Conservation (phyloP, 1,284 basidiomycete genomes). For the Cryptococcus sp. region DNA sequence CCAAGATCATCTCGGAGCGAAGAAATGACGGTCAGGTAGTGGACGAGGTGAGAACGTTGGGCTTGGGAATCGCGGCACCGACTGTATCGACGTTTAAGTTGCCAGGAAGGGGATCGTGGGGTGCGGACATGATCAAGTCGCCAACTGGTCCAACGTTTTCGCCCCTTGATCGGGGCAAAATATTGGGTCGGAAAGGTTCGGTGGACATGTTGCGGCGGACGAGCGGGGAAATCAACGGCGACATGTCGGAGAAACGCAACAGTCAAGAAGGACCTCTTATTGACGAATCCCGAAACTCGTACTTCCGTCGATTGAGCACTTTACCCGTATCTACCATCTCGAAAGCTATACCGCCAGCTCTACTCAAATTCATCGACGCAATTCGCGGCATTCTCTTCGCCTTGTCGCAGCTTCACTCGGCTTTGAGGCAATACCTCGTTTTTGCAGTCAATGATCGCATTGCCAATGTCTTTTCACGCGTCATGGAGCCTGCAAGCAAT, state of each 20-base stretch:
- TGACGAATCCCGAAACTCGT: slow-evolving; percentile 82
- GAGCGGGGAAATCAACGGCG: slow-evolving; percentile 13
- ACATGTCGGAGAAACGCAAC: slow-evolving; percentile 18
- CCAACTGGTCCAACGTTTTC: slow-evolving; percentile 10
- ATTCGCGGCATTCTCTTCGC: slow-evolving; percentile 91
- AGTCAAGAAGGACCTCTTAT: slow-evolving; percentile 49
- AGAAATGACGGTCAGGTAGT: slow-evolving; percentile 26
- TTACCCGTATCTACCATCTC: slow-evolving; percentile 68
- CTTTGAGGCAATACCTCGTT: slow-evolving; percentile 83
- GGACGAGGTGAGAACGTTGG: slow-evolving; percentile 32
- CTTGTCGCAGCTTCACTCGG: slow-evolving; percentile 86
- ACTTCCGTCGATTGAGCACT: slow-evolving; percentile 82
- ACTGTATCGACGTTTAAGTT: slow-evolving; percentile 19
- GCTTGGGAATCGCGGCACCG: slow-evolving; percentile 33
- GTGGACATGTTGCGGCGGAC: slow-evolving; percentile 29
- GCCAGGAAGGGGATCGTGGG: slow-evolving; percentile 10
- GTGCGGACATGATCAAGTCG: slow-evolving; percentile 18
- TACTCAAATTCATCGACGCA: slow-evolving; percentile 78
- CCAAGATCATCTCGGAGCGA: slow-evolving; percentile 55
- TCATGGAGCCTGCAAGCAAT: slow-evolving; percentile 78
- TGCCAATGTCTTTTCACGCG: slow-evolving; percentile 74
- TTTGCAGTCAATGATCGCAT: slow-evolving; percentile 86
- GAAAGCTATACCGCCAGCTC: slow-evolving; percentile 69
- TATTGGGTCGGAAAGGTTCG: slow-evolving; percentile 31
- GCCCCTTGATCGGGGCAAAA: slow-evolving; percentile 13